phyloP scores from a whole-genome alignment of 208 protist species.

The Leishmania turanica region DNA sequence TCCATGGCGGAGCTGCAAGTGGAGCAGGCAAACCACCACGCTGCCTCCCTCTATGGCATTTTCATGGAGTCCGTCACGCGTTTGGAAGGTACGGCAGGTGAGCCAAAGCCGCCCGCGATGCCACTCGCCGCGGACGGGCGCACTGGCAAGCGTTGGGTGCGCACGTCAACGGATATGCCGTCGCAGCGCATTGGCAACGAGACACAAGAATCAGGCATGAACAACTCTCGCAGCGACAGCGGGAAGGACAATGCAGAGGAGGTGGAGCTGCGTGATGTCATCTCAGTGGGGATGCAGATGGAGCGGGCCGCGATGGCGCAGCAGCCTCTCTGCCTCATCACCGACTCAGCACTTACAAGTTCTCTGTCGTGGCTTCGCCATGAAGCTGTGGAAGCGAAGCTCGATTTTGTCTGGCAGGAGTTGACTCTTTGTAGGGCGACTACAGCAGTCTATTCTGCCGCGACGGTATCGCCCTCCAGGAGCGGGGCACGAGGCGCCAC shows the following conservation, averaged over 20 bases:
- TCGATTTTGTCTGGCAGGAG: constrained; percentile 24
- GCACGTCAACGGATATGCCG: background rate
- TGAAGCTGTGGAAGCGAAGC: constrained; percentile 19
- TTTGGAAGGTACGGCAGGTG: constrained; percentile 12
- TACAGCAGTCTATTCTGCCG: background rate
- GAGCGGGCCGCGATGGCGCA: constrained; percentile 14
- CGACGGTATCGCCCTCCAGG: background rate
- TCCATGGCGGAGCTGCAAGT: constrained; percentile 36
- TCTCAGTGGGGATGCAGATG: constrained; percentile 18
- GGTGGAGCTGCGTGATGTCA: background rate
- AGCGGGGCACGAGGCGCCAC: background rate
- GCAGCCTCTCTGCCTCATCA: constrained; percentile 31
- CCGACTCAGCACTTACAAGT: constrained; percentile 11
- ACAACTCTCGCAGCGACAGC: constrained; percentile 6
- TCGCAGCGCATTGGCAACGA: background rate
- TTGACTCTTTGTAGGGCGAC: constrained; percentile 16
- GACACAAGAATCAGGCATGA: background rate
- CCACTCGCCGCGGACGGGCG: background rate
- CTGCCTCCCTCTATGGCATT: constrained; percentile 23
- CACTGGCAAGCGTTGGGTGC: background rate
- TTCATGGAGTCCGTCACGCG: constrained; percentile 48
- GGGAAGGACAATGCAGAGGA: background rate
- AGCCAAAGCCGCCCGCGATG: background rate
- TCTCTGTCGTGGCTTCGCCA: constrained; percentile 24
- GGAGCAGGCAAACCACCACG: constrained; percentile 28